Percentiles rank a stretch among this genome's conserved stretches.
These are phyloP conservation scores for Chalciporus chontae DNA, from an alignment of 768 basidiomycete genomes.

Conservation along the genomic window DNA sequence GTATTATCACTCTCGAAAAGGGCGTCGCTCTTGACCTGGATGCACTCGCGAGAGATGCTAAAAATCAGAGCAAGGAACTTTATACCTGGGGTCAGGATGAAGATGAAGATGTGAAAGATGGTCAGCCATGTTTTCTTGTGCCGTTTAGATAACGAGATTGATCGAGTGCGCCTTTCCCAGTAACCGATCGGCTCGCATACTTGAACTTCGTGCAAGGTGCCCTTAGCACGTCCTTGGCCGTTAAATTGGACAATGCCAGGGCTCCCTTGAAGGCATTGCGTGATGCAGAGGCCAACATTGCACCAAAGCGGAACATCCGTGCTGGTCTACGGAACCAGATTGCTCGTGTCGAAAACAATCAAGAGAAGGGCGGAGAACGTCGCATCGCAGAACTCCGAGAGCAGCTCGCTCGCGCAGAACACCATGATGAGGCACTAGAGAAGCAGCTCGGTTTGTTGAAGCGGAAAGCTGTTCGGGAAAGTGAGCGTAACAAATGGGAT, in stretches of 20 bases:
- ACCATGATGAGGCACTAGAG: constrained; percentile 63
- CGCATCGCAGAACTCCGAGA: constrained; percentile 68
- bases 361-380: constrained; percentile 60
- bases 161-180: constrained; percentile 32
- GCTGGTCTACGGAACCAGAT: constrained; percentile 58
- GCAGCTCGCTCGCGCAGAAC: constrained; percentile 62
- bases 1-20: constrained; percentile 75
- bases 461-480: constrained; percentile 72
- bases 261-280: constrained; percentile 67
- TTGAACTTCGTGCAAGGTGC: constrained; percentile 75
- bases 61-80: constrained; percentile 78
- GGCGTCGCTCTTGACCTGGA: constrained; percentile 76
- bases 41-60: constrained; percentile 57
- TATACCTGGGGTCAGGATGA: constrained; percentile 82
- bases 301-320: constrained; percentile 62
- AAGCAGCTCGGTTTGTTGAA: constrained; percentile 68
- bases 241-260: constrained; percentile 62
- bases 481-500: constrained; percentile 75
- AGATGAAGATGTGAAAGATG: constrained; percentile 70
- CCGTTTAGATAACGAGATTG: not conserved
- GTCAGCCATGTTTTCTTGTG: constrained; percentile 33
- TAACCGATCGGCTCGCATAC: constrained; percentile 79
- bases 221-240: constrained; percentile 56
- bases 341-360: constrained; percentile 59
- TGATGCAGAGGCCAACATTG: constrained; percentile 59